Base-by-base conservation (phyloP, 345 rosid genomes). In the Pugionium dolabratum region DNA sequence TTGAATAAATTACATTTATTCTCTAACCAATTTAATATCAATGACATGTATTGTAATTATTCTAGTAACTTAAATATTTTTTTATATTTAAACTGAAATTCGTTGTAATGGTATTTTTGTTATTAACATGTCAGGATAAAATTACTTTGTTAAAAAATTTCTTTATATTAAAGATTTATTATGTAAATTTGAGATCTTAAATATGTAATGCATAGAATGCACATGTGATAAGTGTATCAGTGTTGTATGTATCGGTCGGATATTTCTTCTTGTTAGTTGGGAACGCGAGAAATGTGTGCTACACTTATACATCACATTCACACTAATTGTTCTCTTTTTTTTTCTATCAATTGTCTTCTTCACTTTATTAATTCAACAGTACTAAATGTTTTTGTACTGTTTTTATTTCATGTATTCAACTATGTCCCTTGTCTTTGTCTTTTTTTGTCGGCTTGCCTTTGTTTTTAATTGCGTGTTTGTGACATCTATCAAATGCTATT, bases 241-340 rank as follows among this genome's bases (percentile, higher is more conserved):
- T 53, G 36, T 58, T 18, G 18, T 18, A 37, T 25, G 60, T 9
- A 28, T 28, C 25, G 33, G 1, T 56, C 7, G 55, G 18, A 4
- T 39, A 18, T 18, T 18, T 37, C 44, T 11, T 40, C 47, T 47
- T 36, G 48, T 56, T 57, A 30, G 41, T 35, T 66, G 44, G 40
- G 41, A 56, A 69, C 28, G 66, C 73, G 31, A 41, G 60, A 69
- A 59, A 50, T 41, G 53, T 59, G 66, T 59, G 51, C 35, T 33
- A 41, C 41, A 59, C 7, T 57, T 60, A 26, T 35, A 25, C 7
- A 37, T 56, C 62, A 39, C 47, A 39, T 39, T 56, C 62, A 39
- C 25, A 9, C 25, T 28, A 39, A 39, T 18, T 56, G 6, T 56
- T 56, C 33, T 5, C 33, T 39, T 56, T 26, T 5, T 34, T 5